These are phyloP conservation scores for Claviceps sp. DNA, from an alignment of 2,329 filamentous ascomycete species.

Conservation along the genomic window DNA sequence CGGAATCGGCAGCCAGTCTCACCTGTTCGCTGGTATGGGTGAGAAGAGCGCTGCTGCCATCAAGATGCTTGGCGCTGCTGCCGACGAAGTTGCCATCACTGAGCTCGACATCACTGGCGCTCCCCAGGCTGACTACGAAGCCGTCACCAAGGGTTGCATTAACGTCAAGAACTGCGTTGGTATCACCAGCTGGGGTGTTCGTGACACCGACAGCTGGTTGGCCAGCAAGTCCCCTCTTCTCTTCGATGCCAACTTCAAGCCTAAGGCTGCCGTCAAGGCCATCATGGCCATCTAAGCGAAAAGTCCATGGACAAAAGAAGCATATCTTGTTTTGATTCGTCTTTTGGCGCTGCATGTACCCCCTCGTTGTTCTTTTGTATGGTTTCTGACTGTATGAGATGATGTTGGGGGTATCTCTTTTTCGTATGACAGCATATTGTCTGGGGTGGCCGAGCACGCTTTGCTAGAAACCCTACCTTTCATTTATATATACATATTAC, in stretches of 20 bases:
- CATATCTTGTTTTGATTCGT: neutral
- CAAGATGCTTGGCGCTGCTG: conserved; percentile 34
- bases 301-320: too few relatives aligned
- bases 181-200: conserved; percentile 49
- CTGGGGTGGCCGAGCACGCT: neutral
- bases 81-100: conserved; percentile 48
- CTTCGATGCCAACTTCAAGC: conserved; percentile 32
- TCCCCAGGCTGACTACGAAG: conserved; percentile 42
- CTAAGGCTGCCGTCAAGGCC: neutral
- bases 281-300: neutral
- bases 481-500: neutral
- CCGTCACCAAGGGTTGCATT: conserved; percentile 44
- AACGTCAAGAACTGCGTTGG: conserved; percentile 46
- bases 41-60: conserved; percentile 34
- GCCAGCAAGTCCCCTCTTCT: conserved; percentile 35
- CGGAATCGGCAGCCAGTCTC: neutral
- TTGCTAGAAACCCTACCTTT: neutral
- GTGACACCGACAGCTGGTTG: conserved; percentile 33
- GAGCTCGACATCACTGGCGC: conserved; percentile 54
- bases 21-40: conserved; percentile 13
- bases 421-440: neutral
- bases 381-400: neutral
- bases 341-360: neutral
- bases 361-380: neutral
- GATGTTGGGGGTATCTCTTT: neutral